Evolutionary conservation across 2,329 filamentous ascomycete species (phyloP).

Genomic region (Xylariaceae sp.): DNA sequence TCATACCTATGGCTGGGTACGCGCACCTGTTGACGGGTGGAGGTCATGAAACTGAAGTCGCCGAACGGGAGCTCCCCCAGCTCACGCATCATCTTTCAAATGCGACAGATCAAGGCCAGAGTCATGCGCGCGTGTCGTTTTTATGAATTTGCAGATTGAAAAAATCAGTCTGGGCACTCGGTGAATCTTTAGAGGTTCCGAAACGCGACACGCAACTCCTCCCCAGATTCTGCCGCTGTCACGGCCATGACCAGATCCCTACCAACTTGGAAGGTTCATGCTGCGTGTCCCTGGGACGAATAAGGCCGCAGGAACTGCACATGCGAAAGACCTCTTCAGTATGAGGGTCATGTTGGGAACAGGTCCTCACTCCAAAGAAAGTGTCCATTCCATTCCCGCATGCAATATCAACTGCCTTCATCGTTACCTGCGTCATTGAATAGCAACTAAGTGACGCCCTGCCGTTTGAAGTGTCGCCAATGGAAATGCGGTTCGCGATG

Average conservation of each 20-base stretch:
- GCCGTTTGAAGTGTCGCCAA: slow-evolving; percentile 48
- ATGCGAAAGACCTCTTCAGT: too few species aligned
- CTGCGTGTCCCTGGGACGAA: slow-evolving; percentile 19
- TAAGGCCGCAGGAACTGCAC: slow-evolving; percentile 44
- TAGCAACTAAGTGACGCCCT: slow-evolving; percentile 45
- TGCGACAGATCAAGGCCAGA: too few species aligned
- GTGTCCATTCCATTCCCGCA: slow-evolving; percentile 27
- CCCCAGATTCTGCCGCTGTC: neutral
- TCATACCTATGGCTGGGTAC: too few species aligned
- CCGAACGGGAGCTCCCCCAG: too few species aligned
- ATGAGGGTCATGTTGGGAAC: slow-evolving; percentile 30
- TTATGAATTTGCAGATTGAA: slow-evolving; percentile 32
- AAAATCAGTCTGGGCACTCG: slow-evolving; percentile 43
- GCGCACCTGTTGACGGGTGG: too few species aligned
- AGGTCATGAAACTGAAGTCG: too few species aligned
- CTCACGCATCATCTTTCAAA: too few species aligned
- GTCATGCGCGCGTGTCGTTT: too few species aligned
- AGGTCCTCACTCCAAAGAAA: slow-evolving; percentile 28
- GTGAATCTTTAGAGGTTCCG: slow-evolving; percentile 42
- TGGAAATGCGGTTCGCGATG: slow-evolving; percentile 38
- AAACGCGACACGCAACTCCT: slow-evolving; percentile 32
- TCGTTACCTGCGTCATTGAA: slow-evolving; percentile 29
- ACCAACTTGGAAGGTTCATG: slow-evolving; percentile 21
- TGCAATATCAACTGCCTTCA: neutral
- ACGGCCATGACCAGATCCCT: slow-evolving; percentile 35